These are phyloP conservation scores for Amaranthus hypochondriacus DNA, from an alignment of 148 eudicot genomes.

Conservation along the genomic window DNA sequence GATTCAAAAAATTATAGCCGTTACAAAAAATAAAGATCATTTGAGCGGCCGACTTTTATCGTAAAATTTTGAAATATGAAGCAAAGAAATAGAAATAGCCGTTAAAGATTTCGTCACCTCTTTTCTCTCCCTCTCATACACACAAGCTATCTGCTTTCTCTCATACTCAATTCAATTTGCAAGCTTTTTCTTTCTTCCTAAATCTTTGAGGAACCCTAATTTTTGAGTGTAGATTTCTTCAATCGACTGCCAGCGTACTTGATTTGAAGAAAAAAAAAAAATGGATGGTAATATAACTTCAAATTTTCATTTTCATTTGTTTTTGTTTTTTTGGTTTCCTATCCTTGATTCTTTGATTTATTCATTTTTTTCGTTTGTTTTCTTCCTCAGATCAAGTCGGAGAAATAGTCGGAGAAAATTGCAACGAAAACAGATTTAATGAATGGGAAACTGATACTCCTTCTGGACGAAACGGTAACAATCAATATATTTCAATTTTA, in stretches of 20 bases:
- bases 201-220: slow-evolving; percentile 5
- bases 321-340: neutral
- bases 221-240: neutral
- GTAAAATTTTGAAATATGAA: too few relatives aligned
- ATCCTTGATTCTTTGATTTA: neutral
- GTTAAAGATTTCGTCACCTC: slow-evolving; percentile 20
- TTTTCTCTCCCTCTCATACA: neutral
- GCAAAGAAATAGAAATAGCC: slow-evolving; percentile 1
- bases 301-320: neutral
- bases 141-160: neutral
- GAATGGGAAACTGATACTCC: slow-evolving; percentile 14
- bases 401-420: slow-evolving; percentile 25
- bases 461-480: slow-evolving; percentile 15
- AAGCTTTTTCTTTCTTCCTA: slow-evolving; percentile 2
- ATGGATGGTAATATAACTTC: slow-evolving; percentile 39
- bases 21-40: too few relatives aligned
- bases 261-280: neutral
- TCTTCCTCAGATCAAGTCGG: slow-evolving; percentile 18
- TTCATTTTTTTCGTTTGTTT: neutral
- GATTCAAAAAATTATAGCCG: too few relatives aligned
- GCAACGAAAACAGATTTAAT: neutral
- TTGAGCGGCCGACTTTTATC: too few relatives aligned
- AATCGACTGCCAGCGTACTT: neutral
- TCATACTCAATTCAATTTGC: slow-evolving; percentile 10
- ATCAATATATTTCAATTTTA: neutral